These are phyloP conservation scores for Abrus precatorius DNA, from an alignment of 306 rosid species.

Conservation along the genomic window DNA sequence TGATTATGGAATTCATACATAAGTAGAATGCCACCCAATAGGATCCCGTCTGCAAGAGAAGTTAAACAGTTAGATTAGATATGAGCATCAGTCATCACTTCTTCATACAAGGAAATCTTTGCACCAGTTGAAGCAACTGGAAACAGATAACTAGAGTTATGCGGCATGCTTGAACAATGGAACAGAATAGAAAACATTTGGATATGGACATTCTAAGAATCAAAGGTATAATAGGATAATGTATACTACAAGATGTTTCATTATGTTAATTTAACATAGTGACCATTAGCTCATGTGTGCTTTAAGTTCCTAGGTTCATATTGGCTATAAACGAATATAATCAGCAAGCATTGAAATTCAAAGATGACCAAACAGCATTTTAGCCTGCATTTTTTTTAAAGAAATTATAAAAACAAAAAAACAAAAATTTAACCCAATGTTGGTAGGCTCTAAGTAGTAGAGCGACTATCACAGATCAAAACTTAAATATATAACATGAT, in stretches of 20 bases:
- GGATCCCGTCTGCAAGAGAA: conserved; percentile 87
- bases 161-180: background rate
- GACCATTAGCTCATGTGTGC: conserved; percentile 8
- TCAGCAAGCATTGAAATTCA: conserved; percentile 8
- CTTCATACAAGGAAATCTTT: conserved; percentile 31
- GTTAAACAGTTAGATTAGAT: conserved; percentile 27
- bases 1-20: conserved; percentile 96
- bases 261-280: background rate
- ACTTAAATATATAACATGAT: background rate
- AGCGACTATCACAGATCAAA: background rate
- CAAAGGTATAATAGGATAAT: conserved; percentile 13
- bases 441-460: background rate
- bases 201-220: conserved; percentile 18
- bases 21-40: conserved; percentile 93
- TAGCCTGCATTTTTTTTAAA: conserved; percentile 1
- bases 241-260: background rate
- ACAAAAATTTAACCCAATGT: background rate
- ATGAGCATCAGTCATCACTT: conserved; percentile 34
- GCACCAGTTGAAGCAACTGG: conserved; percentile 18
- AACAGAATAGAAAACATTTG: background rate
- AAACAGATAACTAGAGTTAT: conserved; percentile 24
- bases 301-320: conserved; percentile 14
- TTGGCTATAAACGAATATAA: conserved; percentile 15
- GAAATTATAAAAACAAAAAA: background rate
- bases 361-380: background rate